Conservation (phyloP, 345 rosid genomes). For the Eutrema japonicum region DNA sequence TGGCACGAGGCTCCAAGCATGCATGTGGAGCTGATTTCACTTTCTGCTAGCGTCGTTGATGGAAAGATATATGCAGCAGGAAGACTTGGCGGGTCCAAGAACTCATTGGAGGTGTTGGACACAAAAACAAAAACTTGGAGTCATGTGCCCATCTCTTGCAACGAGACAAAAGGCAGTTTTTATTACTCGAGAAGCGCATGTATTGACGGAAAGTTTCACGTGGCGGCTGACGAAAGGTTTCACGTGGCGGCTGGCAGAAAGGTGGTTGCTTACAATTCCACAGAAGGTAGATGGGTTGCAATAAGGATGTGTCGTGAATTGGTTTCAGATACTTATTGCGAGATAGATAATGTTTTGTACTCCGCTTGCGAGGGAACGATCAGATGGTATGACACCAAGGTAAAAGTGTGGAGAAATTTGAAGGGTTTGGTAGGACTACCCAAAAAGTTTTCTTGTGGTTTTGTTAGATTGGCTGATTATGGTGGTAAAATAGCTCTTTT, state of each 20-base stretch:
- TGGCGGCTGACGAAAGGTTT: background rate
- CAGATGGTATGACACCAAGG: too few species aligned
- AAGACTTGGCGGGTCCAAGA: background rate
- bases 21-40: background rate
- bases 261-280: slow-evolving; percentile 34
- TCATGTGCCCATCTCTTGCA: background rate
- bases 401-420: too few species aligned
- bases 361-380: too few species aligned
- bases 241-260: slow-evolving; percentile 25
- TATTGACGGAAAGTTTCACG: background rate
- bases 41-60: background rate
- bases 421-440: too few species aligned
- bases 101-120: background rate
- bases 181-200: background rate
- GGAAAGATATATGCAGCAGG: background rate
- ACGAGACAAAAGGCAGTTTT: background rate
- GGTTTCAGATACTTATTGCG: background rate
- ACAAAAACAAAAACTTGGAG: background rate
- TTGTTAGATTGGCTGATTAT: too few species aligned
- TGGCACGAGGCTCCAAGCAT: background rate
- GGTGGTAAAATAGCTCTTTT: too few species aligned
- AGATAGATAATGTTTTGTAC: too few species aligned
- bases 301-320: too few species aligned
- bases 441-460: too few species aligned
- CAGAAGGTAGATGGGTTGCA: background rate